phyloP scores from a whole-genome alignment of 2,329 filamentous ascomycete species.

The Exophiala spinifera region DNA sequence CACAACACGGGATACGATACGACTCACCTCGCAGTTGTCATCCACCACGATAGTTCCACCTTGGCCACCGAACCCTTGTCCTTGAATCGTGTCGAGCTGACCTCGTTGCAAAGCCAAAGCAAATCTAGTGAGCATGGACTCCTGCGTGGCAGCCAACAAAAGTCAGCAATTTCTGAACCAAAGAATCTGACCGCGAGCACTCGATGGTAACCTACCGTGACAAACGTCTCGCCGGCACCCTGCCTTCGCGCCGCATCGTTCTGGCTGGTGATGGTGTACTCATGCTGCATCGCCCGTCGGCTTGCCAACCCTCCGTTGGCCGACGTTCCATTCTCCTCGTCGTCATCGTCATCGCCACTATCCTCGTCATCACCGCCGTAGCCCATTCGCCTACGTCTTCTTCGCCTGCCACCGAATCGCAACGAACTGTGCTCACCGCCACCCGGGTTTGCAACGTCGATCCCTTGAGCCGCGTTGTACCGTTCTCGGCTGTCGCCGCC shows the following conservation, averaged over 20 bases:
- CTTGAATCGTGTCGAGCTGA: constrained; percentile 31
- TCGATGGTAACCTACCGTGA: constrained; percentile 49
- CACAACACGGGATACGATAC: too few species aligned
- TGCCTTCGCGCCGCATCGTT: constrained; percentile 61
- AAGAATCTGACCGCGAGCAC: constrained; percentile 26
- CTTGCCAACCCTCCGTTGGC: constrained; percentile 49
- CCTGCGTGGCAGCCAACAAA: constrained; percentile 34
- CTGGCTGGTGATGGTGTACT: constrained; percentile 59
- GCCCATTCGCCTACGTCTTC: constrained; percentile 25
- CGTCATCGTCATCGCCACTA: neutral
- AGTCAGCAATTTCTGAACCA: too few species aligned
- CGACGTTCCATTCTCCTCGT: too few species aligned
- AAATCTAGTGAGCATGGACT: constrained; percentile 47
- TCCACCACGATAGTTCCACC: constrained; percentile 39
- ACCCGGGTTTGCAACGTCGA: constrained; percentile 54
- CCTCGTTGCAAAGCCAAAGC: constrained; percentile 42
- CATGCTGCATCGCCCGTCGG: constrained; percentile 57
- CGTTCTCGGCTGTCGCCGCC: constrained; percentile 53
- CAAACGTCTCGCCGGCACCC: constrained; percentile 56
- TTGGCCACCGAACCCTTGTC: constrained; percentile 32
- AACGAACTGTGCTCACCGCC: constrained; percentile 38
- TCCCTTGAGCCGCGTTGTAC: constrained; percentile 54
- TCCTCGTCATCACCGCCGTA: constrained; percentile 14
- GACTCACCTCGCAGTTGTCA: constrained; percentile 45
- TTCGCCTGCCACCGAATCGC: constrained; percentile 29